These are phyloP conservation scores for Pestalotiopsis sp. DNA, from an alignment of 2,329 filamentous ascomycete genomes.

Conservation along the genomic window DNA sequence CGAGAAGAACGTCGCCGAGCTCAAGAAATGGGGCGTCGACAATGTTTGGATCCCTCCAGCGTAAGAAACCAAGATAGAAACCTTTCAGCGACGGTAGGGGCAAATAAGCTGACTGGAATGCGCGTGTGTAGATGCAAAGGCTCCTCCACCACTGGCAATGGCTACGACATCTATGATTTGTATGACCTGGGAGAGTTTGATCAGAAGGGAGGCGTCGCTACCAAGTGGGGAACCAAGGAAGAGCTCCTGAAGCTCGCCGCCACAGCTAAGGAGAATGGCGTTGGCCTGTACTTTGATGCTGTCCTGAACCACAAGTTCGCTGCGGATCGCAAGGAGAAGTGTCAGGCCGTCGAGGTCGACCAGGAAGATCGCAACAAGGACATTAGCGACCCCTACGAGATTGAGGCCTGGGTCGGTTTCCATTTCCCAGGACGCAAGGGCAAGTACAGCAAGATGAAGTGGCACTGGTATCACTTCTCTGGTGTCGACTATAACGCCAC, in stretches of 20 bases:
- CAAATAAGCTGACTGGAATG: constrained; percentile 4
- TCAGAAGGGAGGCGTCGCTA: constrained; percentile 63
- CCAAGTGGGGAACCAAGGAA: constrained; percentile 70
- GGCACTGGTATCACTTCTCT: constrained; percentile 68
- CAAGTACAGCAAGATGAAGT: constrained; percentile 63
- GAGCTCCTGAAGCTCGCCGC: constrained; percentile 58
- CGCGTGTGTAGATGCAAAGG: constrained; percentile 57
- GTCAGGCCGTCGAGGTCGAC: constrained; percentile 63
- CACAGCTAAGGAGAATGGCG: constrained; percentile 51
- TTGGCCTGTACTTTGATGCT: constrained; percentile 69
- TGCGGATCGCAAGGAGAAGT: constrained; percentile 65
- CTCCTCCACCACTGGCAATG: constrained; percentile 60
- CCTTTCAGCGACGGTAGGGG: not conserved
- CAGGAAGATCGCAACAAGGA: constrained; percentile 42
- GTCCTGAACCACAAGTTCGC: constrained; percentile 75
- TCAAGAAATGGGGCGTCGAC: constrained; percentile 63
- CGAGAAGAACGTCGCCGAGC: constrained; percentile 48
- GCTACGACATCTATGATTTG: constrained; percentile 72
- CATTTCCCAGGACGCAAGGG: constrained; percentile 64
- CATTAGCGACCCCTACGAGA: constrained; percentile 58
- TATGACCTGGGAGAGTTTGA: constrained; percentile 75
- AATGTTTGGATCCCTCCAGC: constrained; percentile 71
- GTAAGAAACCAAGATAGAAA: not conserved
- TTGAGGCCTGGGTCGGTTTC: constrained; percentile 70
- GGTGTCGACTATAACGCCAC: constrained; percentile 67